phyloP scores from a whole-genome alignment of 1,139 yeast species.

The Sugiyamaella pinicola region DNA sequence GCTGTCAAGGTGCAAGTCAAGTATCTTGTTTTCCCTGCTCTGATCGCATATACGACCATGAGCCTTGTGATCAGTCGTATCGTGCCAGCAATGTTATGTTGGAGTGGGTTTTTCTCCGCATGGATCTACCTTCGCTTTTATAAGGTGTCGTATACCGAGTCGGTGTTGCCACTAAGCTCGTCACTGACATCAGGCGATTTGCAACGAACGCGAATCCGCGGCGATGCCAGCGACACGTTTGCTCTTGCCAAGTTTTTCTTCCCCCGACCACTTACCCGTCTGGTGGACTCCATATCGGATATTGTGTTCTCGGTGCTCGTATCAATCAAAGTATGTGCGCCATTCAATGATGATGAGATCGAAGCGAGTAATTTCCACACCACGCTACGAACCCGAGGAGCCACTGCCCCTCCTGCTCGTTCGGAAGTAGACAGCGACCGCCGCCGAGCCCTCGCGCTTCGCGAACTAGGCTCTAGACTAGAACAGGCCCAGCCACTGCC shows the following conservation, averaged over 20 bases:
- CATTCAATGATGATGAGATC: conserved; percentile 69
- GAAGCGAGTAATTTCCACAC: conserved; percentile 76
- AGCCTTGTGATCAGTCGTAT: conserved; percentile 29
- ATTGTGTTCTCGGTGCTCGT: conserved; percentile 55
- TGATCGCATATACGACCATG: conserved; percentile 48
- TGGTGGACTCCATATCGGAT: conserved; percentile 57
- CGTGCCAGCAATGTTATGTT: conserved; percentile 54
- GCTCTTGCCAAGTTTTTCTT: conserved; percentile 74
- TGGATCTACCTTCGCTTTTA: conserved; percentile 78
- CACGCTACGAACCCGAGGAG: conserved; percentile 43
- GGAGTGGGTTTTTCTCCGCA: conserved; percentile 66
- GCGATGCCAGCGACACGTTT: conserved; percentile 92
- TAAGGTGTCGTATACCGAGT: conserved; percentile 51
- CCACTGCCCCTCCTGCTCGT: conserved; percentile 20
- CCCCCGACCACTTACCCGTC: conserved; percentile 60
- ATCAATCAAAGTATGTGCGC: conserved; percentile 57
- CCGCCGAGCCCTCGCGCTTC: conserved; percentile 78
- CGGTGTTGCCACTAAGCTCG: conserved; percentile 37
- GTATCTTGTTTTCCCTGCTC: conserved; percentile 67
- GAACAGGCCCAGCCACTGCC: conserved; percentile 13
- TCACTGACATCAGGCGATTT: conserved; percentile 30
- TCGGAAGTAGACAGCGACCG: conserved; percentile 60
- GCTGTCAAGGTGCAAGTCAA: conserved; percentile 63
- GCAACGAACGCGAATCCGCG: conserved; percentile 50
- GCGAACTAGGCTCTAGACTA: conserved; percentile 19